Percentiles rank a stretch among this genome's conserved stretches.
phyloP scores from a whole-genome alignment of 805 yeast genomes.

The Schwanniomyces pseudopolymorphus region DNA sequence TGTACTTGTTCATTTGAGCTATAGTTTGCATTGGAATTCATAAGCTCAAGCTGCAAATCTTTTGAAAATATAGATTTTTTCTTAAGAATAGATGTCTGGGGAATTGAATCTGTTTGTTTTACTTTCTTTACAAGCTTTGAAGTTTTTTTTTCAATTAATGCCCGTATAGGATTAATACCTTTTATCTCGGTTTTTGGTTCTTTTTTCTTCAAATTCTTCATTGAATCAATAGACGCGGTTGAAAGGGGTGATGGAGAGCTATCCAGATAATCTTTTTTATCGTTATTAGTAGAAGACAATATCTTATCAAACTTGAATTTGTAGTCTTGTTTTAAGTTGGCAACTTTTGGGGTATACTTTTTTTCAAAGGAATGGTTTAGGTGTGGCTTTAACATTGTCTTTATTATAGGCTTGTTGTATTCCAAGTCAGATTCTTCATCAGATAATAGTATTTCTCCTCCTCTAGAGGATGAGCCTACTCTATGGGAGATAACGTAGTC shows the following conservation, averaged over 20 bases:
- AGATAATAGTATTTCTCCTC: slow-evolving; percentile 25
- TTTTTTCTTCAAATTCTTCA: background rate
- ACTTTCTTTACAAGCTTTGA: slow-evolving; percentile 10
- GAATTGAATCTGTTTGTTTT: slow-evolving; percentile 14
- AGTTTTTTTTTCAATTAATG: background rate
- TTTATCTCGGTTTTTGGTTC: background rate
- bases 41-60: slow-evolving; percentile 39
- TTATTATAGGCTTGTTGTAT: slow-evolving; percentile 12
- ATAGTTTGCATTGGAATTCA: slow-evolving; percentile 9
- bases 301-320: slow-evolving; percentile 12
- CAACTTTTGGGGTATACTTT: background rate
- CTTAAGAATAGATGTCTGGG: slow-evolving; percentile 27
- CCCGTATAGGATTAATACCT: background rate
- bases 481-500: background rate
- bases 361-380: slow-evolving; percentile 2
- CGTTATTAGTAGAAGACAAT: background rate
- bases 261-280: background rate
- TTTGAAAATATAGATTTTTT: slow-evolving; percentile 33
- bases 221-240: background rate
- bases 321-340: slow-evolving; percentile 21
- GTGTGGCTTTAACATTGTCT: slow-evolving; percentile 12
- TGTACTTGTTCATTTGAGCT: slow-evolving; percentile 7
- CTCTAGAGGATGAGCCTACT: slow-evolving; percentile 1
- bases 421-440: slow-evolving; percentile 41
- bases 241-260: background rate